Evolutionary conservation across 2,329 filamentous ascomycete genomes (phyloP).

Genomic region (Rhynchosporium agropyri): DNA sequence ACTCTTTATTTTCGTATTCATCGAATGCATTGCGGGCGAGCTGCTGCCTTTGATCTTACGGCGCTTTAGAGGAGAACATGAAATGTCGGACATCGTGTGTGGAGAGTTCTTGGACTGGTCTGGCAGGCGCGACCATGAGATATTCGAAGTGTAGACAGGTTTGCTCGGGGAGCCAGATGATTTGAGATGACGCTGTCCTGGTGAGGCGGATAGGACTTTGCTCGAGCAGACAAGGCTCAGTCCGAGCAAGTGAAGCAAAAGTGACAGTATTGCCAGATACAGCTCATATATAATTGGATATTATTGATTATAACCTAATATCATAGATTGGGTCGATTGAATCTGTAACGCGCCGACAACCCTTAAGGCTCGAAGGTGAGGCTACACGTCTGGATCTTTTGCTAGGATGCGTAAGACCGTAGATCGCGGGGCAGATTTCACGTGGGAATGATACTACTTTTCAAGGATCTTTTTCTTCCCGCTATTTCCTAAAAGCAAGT

Average conservation of each 20-base stretch:
- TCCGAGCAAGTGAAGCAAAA: neutral
- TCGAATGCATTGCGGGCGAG: neutral
- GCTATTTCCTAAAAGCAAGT: no score
- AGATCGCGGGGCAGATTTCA: conserved; percentile 14
- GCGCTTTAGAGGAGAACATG: conserved; percentile 33
- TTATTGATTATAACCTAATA: no score
- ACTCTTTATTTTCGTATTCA: neutral
- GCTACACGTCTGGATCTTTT: neutral
- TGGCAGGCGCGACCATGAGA: neutral
- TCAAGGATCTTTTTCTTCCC: no score
- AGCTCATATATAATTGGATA: neutral
- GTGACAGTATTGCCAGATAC: neutral
- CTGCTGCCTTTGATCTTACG: conserved; percentile 31
- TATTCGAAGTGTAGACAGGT: neutral
- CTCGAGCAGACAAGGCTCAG: no score
- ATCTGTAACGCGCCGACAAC: no score
- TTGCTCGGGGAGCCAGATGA: neutral
- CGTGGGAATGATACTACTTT: neutral
- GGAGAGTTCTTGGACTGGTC: neutral
- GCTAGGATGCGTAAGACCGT: neutral
- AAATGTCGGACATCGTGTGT: conserved; percentile 26
- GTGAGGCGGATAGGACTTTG: neutral
- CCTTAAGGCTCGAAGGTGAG: neutral
- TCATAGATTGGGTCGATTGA: no score
- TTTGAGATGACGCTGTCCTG: neutral